phyloP scores from a whole-genome alignment of 768 basidiomycete species.

The Chalciporus sphaerocephalus region DNA sequence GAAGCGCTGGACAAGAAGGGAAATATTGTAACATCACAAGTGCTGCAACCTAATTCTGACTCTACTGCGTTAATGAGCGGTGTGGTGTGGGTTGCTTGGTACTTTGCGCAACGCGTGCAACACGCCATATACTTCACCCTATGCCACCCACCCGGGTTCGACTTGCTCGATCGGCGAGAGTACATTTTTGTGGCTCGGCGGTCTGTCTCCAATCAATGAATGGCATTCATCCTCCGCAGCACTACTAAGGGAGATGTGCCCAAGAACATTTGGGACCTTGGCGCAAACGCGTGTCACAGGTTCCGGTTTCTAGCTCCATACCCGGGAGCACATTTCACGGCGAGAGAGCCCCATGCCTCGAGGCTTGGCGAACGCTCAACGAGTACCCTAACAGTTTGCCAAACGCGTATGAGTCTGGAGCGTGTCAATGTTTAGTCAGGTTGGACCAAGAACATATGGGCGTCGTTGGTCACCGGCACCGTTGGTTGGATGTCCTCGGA shows the following conservation, averaged over 20 bases:
- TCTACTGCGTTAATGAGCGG: too few species aligned
- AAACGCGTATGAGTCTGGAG: slow-evolving; percentile 13
- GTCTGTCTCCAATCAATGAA: too few species aligned
- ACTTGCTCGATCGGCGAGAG: not conserved
- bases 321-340: not conserved
- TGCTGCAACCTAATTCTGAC: too few species aligned
- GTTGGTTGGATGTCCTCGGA: slow-evolving; percentile 17
- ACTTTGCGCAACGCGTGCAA: not conserved
- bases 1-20: too few species aligned
- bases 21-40: too few species aligned
- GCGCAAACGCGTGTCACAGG: not conserved
- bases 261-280: not conserved
- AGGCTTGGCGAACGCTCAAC: not conserved
- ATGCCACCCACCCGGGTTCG: slow-evolving; percentile 1
- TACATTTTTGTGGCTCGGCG: slow-evolving; percentile 19
- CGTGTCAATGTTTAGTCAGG: slow-evolving; percentile 14
- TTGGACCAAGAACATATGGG: not conserved
- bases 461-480: not conserved
- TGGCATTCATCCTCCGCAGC: slow-evolving; percentile 5
- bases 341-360: not conserved
- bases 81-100: too few species aligned
- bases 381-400: not conserved
- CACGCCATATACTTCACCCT: not conserved
- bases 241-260: slow-evolving; percentile 1
- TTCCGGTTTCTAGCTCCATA: not conserved